These are phyloP conservation scores for Volvariella surrecta DNA, from an alignment of 1,284 basidiomycete genomes.

Conservation along the genomic window DNA sequence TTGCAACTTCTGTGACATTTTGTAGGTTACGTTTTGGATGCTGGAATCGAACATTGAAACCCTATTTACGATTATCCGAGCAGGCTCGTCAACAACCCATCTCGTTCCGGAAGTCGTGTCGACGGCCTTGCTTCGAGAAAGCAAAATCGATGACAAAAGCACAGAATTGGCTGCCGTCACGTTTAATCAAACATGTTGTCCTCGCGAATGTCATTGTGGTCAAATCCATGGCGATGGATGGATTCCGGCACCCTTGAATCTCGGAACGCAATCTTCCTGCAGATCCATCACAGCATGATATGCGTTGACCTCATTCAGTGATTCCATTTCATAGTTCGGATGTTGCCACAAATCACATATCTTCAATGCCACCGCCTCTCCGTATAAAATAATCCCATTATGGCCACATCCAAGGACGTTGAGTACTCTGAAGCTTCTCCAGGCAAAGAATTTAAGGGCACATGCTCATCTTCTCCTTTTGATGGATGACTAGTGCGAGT, in stretches of 20 bases:
- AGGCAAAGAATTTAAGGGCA: neutral
- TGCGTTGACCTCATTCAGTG: neutral
- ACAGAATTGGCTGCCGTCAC: neutral
- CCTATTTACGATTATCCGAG: neutral
- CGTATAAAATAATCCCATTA: too few relatives aligned
- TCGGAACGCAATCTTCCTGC: neutral
- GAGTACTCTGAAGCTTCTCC: neutral
- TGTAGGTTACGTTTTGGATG: too few relatives aligned
- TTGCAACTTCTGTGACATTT: too few relatives aligned
- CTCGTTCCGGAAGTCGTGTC: neutral
- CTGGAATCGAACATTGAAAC: too few relatives aligned
- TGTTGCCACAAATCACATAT: too few relatives aligned
- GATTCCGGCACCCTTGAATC: too few relatives aligned
- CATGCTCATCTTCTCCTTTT: too few relatives aligned
- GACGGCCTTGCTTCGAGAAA: conserved; percentile 1
- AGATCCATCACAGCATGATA: conserved; percentile 1
- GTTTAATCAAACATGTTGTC: conserved; percentile 2
- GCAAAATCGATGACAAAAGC: conserved; percentile 1
- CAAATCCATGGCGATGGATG: neutral
- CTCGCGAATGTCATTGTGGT: neutral
- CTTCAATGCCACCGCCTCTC: too few relatives aligned
- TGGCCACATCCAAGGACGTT: conserved; percentile 1
- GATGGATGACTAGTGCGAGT: neutral
- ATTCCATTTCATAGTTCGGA: neutral
- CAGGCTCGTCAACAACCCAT: neutral